Base-by-base conservation (phyloP, 306 rosid genomes). In the Arachis stenosperma region DNA sequence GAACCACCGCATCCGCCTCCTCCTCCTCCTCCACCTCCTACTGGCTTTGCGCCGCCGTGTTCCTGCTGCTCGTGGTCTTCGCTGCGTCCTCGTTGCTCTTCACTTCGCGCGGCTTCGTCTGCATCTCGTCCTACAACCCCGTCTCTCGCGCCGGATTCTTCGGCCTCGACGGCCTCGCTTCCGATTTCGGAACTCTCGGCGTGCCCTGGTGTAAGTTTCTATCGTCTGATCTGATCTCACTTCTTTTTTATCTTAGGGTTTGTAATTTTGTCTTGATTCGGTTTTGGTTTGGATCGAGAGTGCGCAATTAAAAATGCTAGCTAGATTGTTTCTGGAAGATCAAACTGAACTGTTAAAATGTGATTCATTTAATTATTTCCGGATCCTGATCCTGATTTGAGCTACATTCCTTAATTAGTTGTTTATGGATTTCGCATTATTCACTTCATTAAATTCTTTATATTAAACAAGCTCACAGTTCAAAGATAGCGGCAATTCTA, bases 201-300 rank as follows among this genome's bases (percentile, higher is more conserved):
- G 99, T 95, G 64, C 99, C 99, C 71, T 95, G 99, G 86, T 95
- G 99, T 95, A 88, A 85, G 99, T 75, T 12, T 82, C 69, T 66
- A 69, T 48, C 57, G 72, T 53, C 55, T 58, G 70, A 78, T 78
- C 82, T 65, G 41, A 71, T 71, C 41, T n/a, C 48, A 14, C 40
- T n/a, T 50, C 41, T 0, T 12, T 22, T 8, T 30, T 3, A 58
- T 58, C 39, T 60, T n/a, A 40, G 79, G 60, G 11, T 78, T 78
- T 12, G 10, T 50, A 2, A 6, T 65, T 78, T 27, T 1, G 8
- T 52, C 6, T 75, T 27, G 6, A 54, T 43, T 37, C 44, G 75
- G 78, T 59, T 70, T 48, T 53, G 42, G 15, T 65, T 59, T 65
- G 57, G 78, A 64, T 74, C 78, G 5, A 64, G 12, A 27, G 10